Evolutionary conservation across 495 filamentous ascomycete species (phyloP), one percentile per base, ranked within the genome.

Genomic region (Lophium mytilinum): DNA sequence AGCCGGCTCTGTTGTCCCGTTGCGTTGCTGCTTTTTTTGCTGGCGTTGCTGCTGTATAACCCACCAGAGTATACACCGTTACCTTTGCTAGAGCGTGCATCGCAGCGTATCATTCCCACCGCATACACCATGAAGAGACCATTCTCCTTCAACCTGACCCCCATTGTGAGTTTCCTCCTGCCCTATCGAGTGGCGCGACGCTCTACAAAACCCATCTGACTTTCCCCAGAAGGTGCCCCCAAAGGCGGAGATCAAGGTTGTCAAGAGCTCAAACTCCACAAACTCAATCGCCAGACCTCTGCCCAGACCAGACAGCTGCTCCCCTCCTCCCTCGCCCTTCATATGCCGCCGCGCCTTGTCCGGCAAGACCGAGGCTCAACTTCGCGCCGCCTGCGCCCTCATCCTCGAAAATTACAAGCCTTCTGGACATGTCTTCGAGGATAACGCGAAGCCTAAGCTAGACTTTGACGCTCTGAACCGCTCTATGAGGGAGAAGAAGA

Each of bases 321-420:
- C 62, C 1, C 59, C 58, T 12, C 67, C 67, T 3, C 50, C 64
- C 19, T 68, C 69, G 34, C 68, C 71, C n/a, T 62, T 66, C 40
- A 67, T 68, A 50, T 63, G 62, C 30, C 68, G 64, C 17, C 71
- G 63, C 36, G 58, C 65, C 33, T 62, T 73, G 10, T 59, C 65
- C 1, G 56, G 64, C 4, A 48, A 54, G 10, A 56, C 52, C 33
- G 71, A 73, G 40, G 57, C 56, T 17, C 67, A 73, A 51, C 65
- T 73, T 6, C 63, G 69, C 21, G 40, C 56, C 14, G 65, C 71
- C 2, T 73, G 71, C 50, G 66, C 67, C 15, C 55, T 65, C 8
- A 63, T 73, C 14, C 53, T 72, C 18, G 61, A 70, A 49, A 56
- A 71, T 49, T 72, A 64, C 62, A 72, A 68, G 57, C 71, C 71